A percentile compares a stretch with the other conserved stretches of the same genome.
These are phyloP conservation scores for Blastocystis sp. DNA, from an alignment of 352 stramenopile genomes.

Conservation along the genomic window DNA sequence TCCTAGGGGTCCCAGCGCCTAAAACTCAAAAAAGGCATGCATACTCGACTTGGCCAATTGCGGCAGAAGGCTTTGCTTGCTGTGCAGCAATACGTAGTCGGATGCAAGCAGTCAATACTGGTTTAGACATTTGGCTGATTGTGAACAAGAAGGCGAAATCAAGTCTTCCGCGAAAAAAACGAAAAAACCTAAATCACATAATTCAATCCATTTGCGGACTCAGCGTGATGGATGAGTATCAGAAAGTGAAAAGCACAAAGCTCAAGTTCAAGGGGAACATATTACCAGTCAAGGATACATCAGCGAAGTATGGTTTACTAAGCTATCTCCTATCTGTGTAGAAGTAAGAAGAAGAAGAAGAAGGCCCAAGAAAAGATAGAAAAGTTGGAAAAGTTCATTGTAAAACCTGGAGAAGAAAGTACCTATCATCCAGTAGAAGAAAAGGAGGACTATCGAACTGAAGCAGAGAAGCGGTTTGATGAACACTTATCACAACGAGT, in stretches of 20 bases:
- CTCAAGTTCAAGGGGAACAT: slow-evolving; percentile 55
- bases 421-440: slow-evolving; percentile 44
- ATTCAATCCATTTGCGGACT: neutral
- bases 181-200: neutral
- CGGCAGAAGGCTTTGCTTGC: slow-evolving; percentile 77
- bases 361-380: neutral
- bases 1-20: slow-evolving; percentile 86
- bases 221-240: slow-evolving; percentile 30
- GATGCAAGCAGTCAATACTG: slow-evolving; percentile 74
- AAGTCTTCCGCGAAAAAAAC: neutral
- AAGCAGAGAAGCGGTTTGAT: slow-evolving; percentile 51
- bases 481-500: slow-evolving; percentile 38
- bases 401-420: slow-evolving; percentile 47
- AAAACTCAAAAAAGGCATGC: neutral
- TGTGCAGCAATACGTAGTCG: slow-evolving; percentile 76
- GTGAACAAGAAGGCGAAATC: neutral
- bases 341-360: slow-evolving; percentile 41
- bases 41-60: slow-evolving; percentile 70
- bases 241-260: slow-evolving; percentile 44
- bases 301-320: neutral
- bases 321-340: neutral
- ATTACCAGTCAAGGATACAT: slow-evolving; percentile 38
- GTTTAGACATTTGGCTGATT: slow-evolving; percentile 64
- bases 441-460: slow-evolving; percentile 22
- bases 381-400: slow-evolving; percentile 53